Base-by-base conservation (phyloP, 805 yeast species). In the Hagleromyces aurorensis region DNA sequence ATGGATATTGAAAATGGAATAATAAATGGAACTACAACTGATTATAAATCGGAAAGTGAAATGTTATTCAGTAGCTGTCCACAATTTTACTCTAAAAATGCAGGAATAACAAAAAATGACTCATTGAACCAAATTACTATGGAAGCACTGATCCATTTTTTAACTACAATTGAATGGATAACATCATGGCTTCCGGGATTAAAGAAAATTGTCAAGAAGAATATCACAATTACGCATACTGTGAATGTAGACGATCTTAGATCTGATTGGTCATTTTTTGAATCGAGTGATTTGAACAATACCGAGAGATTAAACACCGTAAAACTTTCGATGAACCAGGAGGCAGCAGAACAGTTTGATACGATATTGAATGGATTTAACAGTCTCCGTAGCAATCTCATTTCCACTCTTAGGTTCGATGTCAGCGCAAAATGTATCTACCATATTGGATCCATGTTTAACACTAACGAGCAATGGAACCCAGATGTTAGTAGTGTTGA, bases 181-280 rank as follows among this genome's bases (percentile, higher is more conserved):
- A 51, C 72, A 22, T 44, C 60, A 11, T 77, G 86, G 81, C 61
- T 82, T 24, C 78, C 82, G 1, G 47, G 47, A 4, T 54, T 76
- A 46, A 62, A 70, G 31, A 68, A 70, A 30, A 63, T 61, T 6
- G 50, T 58, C 5, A 40, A 40, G 11, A 10, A 29, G 13, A 20
- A 21, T 14, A 28, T 20, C 5, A 12, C 34, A 11, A 24, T 19
- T 12, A 31, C 40, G 4, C 32, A 32, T 4, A 21, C 13, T 3
- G 13, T 29, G 9, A 34, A 52, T 18, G 47, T 55, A 11, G 64
- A 60, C 31, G 50, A 52, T 25, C 33, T 62, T 9, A 51, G 63
- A 27, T 45, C 43, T 14, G 44, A 47, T 20, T 63, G 67, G 67
- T 48, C 64, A n/a, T 57, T 62, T 34, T 60, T 57, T 42, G 66